These are phyloP conservation scores for Arctium lappa DNA, from an alignment of 129 eudicot species.

Conservation along the genomic window DNA sequence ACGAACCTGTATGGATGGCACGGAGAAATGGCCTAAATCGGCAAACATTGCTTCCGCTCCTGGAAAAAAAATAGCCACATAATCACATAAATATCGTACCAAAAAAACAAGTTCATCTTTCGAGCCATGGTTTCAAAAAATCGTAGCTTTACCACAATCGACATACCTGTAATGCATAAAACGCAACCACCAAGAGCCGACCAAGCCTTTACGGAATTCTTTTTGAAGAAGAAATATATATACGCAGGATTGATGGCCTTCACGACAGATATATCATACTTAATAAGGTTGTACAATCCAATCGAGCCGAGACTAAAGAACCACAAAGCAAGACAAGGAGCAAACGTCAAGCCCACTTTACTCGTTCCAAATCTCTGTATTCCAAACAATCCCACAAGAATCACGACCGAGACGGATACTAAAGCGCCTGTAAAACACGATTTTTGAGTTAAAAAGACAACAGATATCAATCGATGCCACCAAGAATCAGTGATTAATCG, in stretches of 20 bases:
- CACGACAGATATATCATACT: slow-evolving; percentile 51
- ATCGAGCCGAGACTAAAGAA: slow-evolving; percentile 84
- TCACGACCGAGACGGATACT: slow-evolving; percentile 65
- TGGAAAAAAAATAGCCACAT: slow-evolving; percentile 25
- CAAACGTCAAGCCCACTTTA: slow-evolving; percentile 88
- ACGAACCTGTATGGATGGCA: slow-evolving; percentile 83
- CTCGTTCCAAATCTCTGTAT: slow-evolving; percentile 94
- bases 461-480: not conserved
- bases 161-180: slow-evolving; percentile 89
- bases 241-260: slow-evolving; percentile 80
- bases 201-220: slow-evolving; percentile 72
- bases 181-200: slow-evolving; percentile 98
- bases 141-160: not conserved
- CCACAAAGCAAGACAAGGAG: slow-evolving; percentile 94
- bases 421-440: slow-evolving; percentile 59
- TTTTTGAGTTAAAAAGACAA: slow-evolving; percentile 5
- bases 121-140: not conserved
- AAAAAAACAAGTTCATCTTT: not conserved
- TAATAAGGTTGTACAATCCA: slow-evolving; percentile 77
- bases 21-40: slow-evolving; percentile 95
- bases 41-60: slow-evolving; percentile 99
- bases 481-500: not conserved
- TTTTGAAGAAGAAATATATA: slow-evolving; percentile 74
- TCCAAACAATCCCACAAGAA: slow-evolving; percentile 76
- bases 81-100: not conserved